Percentiles rank a stretch among this genome's conserved stretches.
Conservation (phyloP, 768 basidiomycete species). For the Sporobolomyces roseus region DNA sequence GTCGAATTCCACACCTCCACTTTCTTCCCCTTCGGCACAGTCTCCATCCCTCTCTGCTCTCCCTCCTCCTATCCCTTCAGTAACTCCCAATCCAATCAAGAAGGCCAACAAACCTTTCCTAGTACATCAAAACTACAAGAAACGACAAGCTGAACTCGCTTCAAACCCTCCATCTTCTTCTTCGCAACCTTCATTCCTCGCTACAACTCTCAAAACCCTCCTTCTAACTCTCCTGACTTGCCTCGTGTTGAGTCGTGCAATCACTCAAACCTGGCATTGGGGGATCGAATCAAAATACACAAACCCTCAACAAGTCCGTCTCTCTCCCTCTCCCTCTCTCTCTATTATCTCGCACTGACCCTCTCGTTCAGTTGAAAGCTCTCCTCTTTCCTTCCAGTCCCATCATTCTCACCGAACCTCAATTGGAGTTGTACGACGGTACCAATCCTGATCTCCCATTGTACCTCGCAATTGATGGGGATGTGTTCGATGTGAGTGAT, state of each 20-base stretch:
- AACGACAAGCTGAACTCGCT: conserved; percentile 59
- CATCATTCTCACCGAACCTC: conserved; percentile 61
- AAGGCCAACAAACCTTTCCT: conserved; percentile 80
- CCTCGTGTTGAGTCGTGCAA: conserved; percentile 66
- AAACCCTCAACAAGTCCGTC: conserved; percentile 58
- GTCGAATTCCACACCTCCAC: neutral
- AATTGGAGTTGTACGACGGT: conserved; percentile 67
- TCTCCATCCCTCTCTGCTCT: no score
- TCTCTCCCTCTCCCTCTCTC: conserved; percentile 5
- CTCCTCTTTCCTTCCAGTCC: conserved; percentile 40
- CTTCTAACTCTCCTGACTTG: conserved; percentile 20
- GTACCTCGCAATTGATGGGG: conserved; percentile 86
- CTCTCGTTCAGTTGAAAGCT: conserved; percentile 27
- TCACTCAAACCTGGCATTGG: conserved; percentile 83
- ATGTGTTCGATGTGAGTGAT: conserved; percentile 83
- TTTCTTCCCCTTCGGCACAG: neutral
- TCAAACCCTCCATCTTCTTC: conserved; percentile 47
- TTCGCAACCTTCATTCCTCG: neutral
- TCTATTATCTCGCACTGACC: neutral
- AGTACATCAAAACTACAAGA: conserved; percentile 58
- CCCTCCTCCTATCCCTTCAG: neutral
- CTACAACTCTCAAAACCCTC: neutral
- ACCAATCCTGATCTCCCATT: conserved; percentile 57
- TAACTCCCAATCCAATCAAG: conserved; percentile 52
- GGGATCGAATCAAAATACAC: conserved; percentile 58